Conservation (phyloP, 805 yeast species). For the Tetrapisispora iriomotensis region DNA sequence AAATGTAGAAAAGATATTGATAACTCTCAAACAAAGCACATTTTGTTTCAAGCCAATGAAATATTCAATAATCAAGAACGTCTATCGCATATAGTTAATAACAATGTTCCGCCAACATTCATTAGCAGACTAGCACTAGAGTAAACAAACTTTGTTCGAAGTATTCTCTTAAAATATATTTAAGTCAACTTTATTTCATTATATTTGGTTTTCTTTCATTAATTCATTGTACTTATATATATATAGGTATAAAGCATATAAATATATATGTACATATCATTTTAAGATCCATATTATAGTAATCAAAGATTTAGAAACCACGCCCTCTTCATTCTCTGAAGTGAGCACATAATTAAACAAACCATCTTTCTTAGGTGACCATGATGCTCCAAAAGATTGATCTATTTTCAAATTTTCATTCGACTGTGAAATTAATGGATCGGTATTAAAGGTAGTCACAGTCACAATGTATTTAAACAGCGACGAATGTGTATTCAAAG, state of each 20-base stretch:
- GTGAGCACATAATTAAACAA: slow-evolving; percentile 28
- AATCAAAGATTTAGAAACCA: slow-evolving; percentile 16
- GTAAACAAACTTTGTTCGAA: neutral
- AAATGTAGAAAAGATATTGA: slow-evolving; percentile 34
- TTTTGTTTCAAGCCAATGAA: slow-evolving; percentile 13
- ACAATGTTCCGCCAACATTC: slow-evolving; percentile 18
- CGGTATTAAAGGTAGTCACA: slow-evolving; percentile 29
- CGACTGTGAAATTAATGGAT: too few species aligned
- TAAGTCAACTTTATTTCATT: too few species aligned
- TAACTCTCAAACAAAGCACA: slow-evolving; percentile 19
- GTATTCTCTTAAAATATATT: too few species aligned
- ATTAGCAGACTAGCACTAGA: slow-evolving; percentile 15
- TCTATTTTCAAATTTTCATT: slow-evolving; percentile 17
- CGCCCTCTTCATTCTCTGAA: slow-evolving; percentile 13
- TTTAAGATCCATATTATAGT: slow-evolving; percentile 28
- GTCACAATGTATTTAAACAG: slow-evolving; percentile 48
- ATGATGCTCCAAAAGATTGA: slow-evolving; percentile 41
- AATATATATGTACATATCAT: slow-evolving; percentile 3
- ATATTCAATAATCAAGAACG: slow-evolving; percentile 16
- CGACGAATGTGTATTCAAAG: slow-evolving; percentile 38
- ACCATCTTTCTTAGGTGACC: slow-evolving; percentile 53
- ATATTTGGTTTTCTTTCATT: too few species aligned
- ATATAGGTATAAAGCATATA: neutral
- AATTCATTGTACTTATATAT: neutral
- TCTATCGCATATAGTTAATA: slow-evolving; percentile 8